Evolutionary conservation across 2,329 filamentous ascomycete genomes (phyloP).

Genomic region (Calonectria crousiana): DNA sequence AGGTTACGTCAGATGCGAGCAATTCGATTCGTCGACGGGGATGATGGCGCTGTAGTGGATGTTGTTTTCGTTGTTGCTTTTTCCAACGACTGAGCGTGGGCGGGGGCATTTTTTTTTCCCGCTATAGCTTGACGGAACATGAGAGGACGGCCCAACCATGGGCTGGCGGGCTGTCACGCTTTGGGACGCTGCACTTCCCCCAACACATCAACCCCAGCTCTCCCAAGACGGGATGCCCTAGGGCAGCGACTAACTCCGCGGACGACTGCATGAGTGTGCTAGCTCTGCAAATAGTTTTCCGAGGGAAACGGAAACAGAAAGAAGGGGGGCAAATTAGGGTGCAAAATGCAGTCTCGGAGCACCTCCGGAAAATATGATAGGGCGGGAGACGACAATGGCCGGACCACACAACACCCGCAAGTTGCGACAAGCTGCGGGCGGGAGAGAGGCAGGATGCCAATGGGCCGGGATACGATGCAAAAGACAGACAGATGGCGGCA

Average conservation of each 20-base stretch:
- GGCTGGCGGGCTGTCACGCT: not conserved
- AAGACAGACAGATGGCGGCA: not conserved
- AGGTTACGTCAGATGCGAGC: not conserved
- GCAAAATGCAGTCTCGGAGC: not conserved
- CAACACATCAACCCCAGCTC: not conserved
- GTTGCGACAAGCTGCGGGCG: slow-evolving; percentile 2
- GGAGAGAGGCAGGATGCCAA: not conserved
- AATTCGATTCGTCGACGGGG: not conserved
- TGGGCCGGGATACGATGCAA: not conserved
- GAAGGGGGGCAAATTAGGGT: slow-evolving; percentile 1
- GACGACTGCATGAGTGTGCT: not conserved
- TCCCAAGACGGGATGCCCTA: not conserved
- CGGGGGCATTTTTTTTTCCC: not conserved
- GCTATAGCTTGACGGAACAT: not conserved
- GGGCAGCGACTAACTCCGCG: not conserved
- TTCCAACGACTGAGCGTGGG: not conserved
- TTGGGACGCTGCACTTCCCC: not conserved
- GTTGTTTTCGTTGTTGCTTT: not conserved
- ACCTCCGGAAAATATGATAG: not conserved
- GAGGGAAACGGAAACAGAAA: not conserved
- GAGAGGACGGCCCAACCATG: not conserved
- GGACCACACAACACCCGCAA: not conserved
- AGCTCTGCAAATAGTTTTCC: slow-evolving; percentile 3
- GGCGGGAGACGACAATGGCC: not conserved
- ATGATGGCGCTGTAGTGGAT: not conserved